Evolutionary conservation across 2,329 filamentous ascomycete genomes (phyloP), one percentile per base, ranked within the genome.

Genomic region (Huntiella omanensis): DNA sequence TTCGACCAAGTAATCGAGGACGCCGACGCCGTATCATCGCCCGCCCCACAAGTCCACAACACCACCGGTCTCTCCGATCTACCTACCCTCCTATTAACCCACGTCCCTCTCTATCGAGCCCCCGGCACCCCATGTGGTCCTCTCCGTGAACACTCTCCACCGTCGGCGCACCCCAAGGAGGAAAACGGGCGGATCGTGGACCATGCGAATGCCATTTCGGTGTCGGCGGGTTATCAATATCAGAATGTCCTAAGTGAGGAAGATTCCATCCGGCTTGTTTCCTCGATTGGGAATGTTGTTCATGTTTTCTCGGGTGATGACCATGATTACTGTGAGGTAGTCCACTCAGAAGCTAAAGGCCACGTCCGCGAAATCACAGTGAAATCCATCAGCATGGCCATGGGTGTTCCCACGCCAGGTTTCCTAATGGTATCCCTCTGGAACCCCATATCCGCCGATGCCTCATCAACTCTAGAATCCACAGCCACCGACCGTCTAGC

Each of bases 291-390:
- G 33, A 83, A 91, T 51, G 75, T 96, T 10, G 70, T 75, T 3
- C 81, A 91, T 53, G 81, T 87, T 38, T 98, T 96, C 58, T 94
- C 86, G 0, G 91, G 91, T 8, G 91, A 98, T 55, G 91, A 98
- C 57, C 91, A 98, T 64, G 91, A 98, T 64, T 95, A 96, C 64
- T 98, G 91, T 63, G 87, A 94, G 56, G 65, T 96, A 5, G 70
- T 78, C 0, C 91, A 98, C 60, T 75, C 77, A 2, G 69, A 74
- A 13, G 75, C 78, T 49, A 77, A 77, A 52, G 70, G 69, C 33
- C 72, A 69, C 19, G 73, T 80, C 32, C 69, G 67, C 42, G 91
- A 98, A 59, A 92, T 95, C 52, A 98, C 91, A 0, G 86, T 96
- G 55, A 98, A 98, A 64, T 87, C 81, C 56, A 76, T 92, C 53